Evolutionary conservation across 176 grass and related monocot species (phyloP).

Genomic region (Saccharum spontaneum): DNA sequence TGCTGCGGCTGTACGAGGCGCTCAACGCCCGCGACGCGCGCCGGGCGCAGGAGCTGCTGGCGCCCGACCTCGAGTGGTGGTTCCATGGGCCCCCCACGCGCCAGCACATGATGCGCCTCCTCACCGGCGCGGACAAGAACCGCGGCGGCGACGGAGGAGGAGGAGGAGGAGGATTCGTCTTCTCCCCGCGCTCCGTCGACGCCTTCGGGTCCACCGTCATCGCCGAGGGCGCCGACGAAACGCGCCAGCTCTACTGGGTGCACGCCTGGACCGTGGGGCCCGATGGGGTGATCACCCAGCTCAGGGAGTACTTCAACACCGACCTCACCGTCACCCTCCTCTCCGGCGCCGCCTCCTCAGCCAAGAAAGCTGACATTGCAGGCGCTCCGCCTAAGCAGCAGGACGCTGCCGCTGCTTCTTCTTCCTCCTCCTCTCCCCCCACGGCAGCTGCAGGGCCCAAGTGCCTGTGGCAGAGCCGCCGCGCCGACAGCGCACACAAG

Average conservation of each 20-base stretch:
- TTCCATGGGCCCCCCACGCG: slow-evolving; percentile 4
- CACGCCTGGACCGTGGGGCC: slow-evolving; percentile 9
- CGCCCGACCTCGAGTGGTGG: slow-evolving; percentile 21
- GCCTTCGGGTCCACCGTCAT: slow-evolving; percentile 20
- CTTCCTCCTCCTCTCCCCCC: background rate
- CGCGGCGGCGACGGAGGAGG: background rate
- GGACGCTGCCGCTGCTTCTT: background rate
- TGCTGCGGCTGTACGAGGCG: slow-evolving; percentile 18
- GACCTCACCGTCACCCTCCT: slow-evolving; percentile 24
- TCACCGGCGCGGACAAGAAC: background rate
- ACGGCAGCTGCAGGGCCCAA: background rate
- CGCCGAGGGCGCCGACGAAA: slow-evolving; percentile 4
- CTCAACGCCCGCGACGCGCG: slow-evolving; percentile 4
- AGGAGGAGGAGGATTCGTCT: background rate
- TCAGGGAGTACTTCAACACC: slow-evolving; percentile 28
- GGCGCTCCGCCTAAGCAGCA: background rate
- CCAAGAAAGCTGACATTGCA: background rate
- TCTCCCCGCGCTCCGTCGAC: slow-evolving; percentile 13
- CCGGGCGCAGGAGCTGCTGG: slow-evolving; percentile 13
- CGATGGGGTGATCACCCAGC: slow-evolving; percentile 13
- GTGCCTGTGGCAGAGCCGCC: slow-evolving; percentile 16
- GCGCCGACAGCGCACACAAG: slow-evolving; percentile 13
- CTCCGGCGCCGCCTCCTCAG: background rate
- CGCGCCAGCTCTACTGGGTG: slow-evolving; percentile 22
- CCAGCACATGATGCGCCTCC: slow-evolving; percentile 23